A percentile compares a stretch with the other conserved stretches of the same genome.
Evolutionary conservation across 75 land plant species (phyloP).

Genomic region (Pinus albicaulis): DNA sequence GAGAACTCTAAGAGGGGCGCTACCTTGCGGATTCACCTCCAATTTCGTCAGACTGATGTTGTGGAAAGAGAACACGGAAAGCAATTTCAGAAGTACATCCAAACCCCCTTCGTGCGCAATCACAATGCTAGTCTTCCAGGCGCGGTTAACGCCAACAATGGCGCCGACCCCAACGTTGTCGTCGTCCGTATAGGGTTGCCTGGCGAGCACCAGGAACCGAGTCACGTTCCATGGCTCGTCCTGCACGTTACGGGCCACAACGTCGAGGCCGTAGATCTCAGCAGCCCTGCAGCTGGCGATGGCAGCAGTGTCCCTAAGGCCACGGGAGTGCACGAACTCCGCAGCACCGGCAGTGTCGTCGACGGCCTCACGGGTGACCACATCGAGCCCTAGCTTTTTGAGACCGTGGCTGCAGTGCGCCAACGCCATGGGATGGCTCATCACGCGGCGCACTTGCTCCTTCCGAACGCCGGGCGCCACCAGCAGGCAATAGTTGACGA

Average conservation of each 20-base stretch:
- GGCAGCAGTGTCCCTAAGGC: slow-evolving; percentile 43
- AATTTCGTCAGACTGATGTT: slow-evolving; percentile 48
- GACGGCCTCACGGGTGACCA: slow-evolving; percentile 62
- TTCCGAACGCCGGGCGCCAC: slow-evolving; percentile 62
- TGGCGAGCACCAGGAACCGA: slow-evolving; percentile 44
- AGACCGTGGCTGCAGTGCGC: slow-evolving; percentile 65
- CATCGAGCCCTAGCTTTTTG: slow-evolving; percentile 36
- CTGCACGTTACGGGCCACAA: slow-evolving; percentile 42
- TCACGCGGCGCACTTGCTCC: slow-evolving; percentile 50
- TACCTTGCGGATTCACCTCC: slow-evolving; percentile 42
- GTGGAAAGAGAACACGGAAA: slow-evolving; percentile 42
- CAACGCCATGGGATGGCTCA: slow-evolving; percentile 67
- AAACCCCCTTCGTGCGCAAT: slow-evolving; percentile 48
- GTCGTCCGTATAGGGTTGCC: slow-evolving; percentile 22
- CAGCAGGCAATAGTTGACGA: slow-evolving; percentile 73
- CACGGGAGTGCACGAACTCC: slow-evolving; percentile 31
- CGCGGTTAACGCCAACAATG: slow-evolving; percentile 35
- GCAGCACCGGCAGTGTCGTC: slow-evolving; percentile 84
- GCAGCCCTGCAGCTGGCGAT: slow-evolving; percentile 43
- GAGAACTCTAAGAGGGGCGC: slow-evolving; percentile 32
- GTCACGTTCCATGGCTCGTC: slow-evolving; percentile 42
- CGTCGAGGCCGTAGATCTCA: slow-evolving; percentile 39
- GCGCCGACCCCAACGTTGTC: slow-evolving; percentile 1
- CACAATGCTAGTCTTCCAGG: slow-evolving; percentile 58
- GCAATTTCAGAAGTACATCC: slow-evolving; percentile 37